Percentiles rank a stretch among this genome's conserved stretches.
Conservation (phyloP, 352 stramenopile species). For the Plasmopara halstedii region DNA sequence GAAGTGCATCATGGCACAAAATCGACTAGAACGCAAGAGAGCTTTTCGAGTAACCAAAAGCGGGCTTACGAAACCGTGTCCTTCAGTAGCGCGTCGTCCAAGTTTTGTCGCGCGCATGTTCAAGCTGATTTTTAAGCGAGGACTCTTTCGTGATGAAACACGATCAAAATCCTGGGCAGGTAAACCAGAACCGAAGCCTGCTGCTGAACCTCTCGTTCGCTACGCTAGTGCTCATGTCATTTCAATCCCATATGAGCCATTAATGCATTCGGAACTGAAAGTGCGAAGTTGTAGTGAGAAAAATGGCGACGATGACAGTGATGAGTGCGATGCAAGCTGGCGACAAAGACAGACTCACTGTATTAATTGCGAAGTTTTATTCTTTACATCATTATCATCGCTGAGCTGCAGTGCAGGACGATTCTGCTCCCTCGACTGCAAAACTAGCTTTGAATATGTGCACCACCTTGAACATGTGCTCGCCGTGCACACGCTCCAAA, state of each 20-base stretch:
- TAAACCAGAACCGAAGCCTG: neutral
- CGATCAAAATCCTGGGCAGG: slow-evolving; percentile 15
- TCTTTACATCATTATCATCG: slow-evolving; percentile 16
- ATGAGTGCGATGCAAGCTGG: slow-evolving; percentile 3
- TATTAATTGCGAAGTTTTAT: slow-evolving; percentile 17
- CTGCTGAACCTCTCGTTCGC: neutral
- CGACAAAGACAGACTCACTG: slow-evolving; percentile 14
- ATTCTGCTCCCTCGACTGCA: slow-evolving; percentile 44
- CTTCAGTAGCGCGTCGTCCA: neutral
- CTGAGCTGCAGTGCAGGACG: neutral
- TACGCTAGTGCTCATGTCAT: slow-evolving; percentile 10
- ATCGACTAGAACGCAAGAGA: slow-evolving; percentile 3
- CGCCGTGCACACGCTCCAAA: slow-evolving; percentile 17
- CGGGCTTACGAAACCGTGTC: neutral
- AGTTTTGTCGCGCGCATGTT: slow-evolving; percentile 13
- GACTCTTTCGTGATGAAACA: neutral
- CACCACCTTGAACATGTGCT: slow-evolving; percentile 16
- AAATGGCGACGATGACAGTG: neutral
- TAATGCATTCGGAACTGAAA: neutral
- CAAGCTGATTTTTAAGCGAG: slow-evolving; percentile 9
- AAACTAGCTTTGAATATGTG: slow-evolving; percentile 29
- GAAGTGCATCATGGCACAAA: slow-evolving; percentile 2
- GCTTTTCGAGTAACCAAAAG: slow-evolving; percentile 1
- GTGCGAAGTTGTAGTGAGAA: neutral
- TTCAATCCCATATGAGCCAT: neutral